These are phyloP conservation scores for Paramecium tetraurelia DNA, from an alignment of 73 alveolate genomes.

Conservation along the genomic window DNA sequence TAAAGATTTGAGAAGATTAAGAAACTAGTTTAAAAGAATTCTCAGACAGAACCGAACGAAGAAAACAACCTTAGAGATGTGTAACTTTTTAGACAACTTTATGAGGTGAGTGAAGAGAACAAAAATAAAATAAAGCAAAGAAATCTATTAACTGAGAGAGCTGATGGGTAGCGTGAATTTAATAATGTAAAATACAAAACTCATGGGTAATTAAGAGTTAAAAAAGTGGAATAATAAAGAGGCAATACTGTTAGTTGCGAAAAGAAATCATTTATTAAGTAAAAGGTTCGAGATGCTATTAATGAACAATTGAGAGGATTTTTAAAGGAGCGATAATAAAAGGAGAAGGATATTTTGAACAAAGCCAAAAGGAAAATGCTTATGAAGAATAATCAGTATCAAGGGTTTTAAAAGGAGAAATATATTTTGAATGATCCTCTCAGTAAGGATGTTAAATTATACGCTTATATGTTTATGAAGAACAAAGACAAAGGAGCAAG, in stretches of 20 bases:
- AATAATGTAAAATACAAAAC: background rate
- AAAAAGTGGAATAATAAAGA: background rate
- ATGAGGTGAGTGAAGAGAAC: conserved; percentile 22
- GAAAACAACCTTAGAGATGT: background rate
- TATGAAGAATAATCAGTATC: background rate
- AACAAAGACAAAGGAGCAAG: background rate
- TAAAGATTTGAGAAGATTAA: background rate
- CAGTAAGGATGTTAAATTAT: background rate
- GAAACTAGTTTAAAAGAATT: background rate
- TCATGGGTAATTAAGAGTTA: conserved; percentile 36
- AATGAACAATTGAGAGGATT: background rate
- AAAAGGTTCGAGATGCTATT: background rate
- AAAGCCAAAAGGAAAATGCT: background rate
- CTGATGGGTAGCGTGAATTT: conserved; percentile 35
- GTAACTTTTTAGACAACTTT: conserved; percentile 8
- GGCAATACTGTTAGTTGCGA: background rate
- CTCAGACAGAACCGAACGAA: background rate
- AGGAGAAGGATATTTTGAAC: background rate
- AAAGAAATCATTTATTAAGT: background rate
- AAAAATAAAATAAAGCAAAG: background rate
- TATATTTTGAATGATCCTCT: background rate
- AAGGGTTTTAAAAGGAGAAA: background rate
- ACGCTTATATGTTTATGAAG: conserved; percentile 3
- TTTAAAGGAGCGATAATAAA: background rate
- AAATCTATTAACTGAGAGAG: conserved; percentile 4